Base-by-base conservation (phyloP, 805 yeast species). In the Candida awuae region DNA sequence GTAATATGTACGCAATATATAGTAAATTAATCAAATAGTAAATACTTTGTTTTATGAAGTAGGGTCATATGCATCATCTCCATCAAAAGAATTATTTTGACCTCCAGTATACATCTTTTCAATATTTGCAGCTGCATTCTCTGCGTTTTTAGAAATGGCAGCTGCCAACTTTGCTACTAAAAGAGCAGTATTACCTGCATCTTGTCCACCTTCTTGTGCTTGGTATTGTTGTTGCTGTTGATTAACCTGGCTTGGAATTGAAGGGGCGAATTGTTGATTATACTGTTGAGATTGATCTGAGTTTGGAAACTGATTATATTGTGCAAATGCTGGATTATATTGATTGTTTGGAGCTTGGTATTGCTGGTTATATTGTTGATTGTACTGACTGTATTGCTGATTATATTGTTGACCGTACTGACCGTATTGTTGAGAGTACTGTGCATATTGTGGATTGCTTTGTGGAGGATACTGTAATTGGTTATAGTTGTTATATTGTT, bases 31-130 rank as follows among this genome's bases (percentile, higher is more conserved):
- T 33, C 19, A 14, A 16, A 31, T 31, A 8, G 19, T 15, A 19
- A 21, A 19, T 8, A 8, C 7, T 17, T 16, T 17, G 15, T 15
- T 29, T 18, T 17, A 33, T 10, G 8, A 16, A 3, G 39, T 26
- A 16, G 59, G 59, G 35, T 50, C 54, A 39, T 56, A 54, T 4
- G 38, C 51, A 22, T 52, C 55, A 23, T 50, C 50, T 12, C 31
- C 37, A 9, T 30, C 34, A 23, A n/a, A 18, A 4, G 20, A 26
- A 3, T 19, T 26, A 15, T 39, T 15, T 9, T 14, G 16, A 15
- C 17, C 29, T 12, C 18, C 8, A 18, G 26, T 5, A 8, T 21
- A 5, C 6, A 18, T 20, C n/a, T 25, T 10, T 17, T 36, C 32
- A 3, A 33, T 3, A 12, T 8, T 14, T 1, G 8, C 8, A 6